Percentiles rank a stretch among this genome's conserved stretches.
These are phyloP conservation scores for Fagopyrum tataricum DNA, from an alignment of 148 eudicot genomes.

Conservation along the genomic window DNA sequence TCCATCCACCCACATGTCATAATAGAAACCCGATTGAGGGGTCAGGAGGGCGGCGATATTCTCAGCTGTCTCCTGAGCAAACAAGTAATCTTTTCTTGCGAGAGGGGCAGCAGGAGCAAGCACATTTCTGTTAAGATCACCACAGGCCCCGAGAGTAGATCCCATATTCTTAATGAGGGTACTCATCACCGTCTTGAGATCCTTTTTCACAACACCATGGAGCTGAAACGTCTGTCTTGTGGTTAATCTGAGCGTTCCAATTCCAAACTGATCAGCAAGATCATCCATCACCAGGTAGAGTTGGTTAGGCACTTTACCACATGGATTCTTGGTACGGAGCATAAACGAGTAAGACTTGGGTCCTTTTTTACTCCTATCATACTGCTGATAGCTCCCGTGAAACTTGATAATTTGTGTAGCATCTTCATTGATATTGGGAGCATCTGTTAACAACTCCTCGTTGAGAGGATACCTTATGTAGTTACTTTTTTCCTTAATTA, in stretches of 20 bases:
- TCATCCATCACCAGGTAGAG: conserved; percentile 94
- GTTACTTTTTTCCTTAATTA: conserved; percentile 87
- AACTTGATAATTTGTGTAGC: conserved; percentile 93
- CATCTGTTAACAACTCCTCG: conserved; percentile 78
- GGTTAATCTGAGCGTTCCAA: conserved; percentile 90
- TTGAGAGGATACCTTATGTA: conserved; percentile 92
- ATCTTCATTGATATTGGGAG: conserved; percentile 75
- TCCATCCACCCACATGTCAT: conserved; percentile 99
- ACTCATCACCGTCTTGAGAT: conserved; percentile 93
- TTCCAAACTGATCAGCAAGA: conserved; percentile 92
- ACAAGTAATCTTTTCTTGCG: conserved; percentile 69
- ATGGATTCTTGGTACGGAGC: conserved; percentile 97
- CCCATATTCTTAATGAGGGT: conserved; percentile 81
- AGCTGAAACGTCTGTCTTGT: conserved; percentile 97
- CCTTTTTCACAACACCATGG: conserved; percentile 85
- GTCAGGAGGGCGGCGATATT: conserved; percentile 85
- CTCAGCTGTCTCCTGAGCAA: conserved; percentile 91
- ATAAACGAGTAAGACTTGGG: conserved; percentile 84
- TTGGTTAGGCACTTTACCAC: conserved; percentile 84
- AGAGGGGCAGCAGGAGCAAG: conserved; percentile 98
- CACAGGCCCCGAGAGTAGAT: conserved; percentile 98
- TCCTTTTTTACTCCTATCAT: conserved; percentile 75
- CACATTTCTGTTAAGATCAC: conserved; percentile 92
- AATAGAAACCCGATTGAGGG: conserved; percentile 98
- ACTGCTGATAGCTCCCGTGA: conserved; percentile 92